phyloP scores from a whole-genome alignment of 2,329 filamentous ascomycete species.

The Lasiodiplodia theobromae region DNA sequence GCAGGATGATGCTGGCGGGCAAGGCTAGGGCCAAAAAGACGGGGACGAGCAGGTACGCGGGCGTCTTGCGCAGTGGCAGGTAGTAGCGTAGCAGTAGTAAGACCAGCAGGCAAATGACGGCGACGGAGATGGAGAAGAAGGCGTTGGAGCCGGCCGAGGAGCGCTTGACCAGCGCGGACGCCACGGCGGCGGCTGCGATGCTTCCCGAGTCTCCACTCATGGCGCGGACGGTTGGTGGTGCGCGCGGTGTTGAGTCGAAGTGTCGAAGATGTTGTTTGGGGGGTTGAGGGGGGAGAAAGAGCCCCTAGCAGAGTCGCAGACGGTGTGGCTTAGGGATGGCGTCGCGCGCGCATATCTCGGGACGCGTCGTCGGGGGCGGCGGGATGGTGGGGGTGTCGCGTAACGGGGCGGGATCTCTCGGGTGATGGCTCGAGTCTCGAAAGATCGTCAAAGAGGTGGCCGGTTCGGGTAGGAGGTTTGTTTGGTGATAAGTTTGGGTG shows the following conservation, averaged over 20 bases:
- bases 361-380: neutral
- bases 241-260: neutral
- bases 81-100: conserved; percentile 88
- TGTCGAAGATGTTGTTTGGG: neutral
- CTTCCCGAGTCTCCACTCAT: neutral
- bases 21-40: conserved; percentile 96
- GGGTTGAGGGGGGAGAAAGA: neutral
- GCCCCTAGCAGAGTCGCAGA: conserved; percentile 15
- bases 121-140: conserved; percentile 76
- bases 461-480: conserved; percentile 11
- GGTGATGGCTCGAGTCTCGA: neutral
- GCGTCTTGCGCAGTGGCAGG: conserved; percentile 87
- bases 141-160: conserved; percentile 79
- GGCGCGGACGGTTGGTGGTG: neutral
- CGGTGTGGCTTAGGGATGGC: conserved; percentile 16
- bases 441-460: conserved; percentile 15
- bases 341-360: conserved; percentile 16
- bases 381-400: neutral
- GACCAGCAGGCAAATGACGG: conserved; percentile 76
- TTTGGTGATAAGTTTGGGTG: neutral
- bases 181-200: neutral
- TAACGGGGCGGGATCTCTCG: neutral
- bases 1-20: conserved; percentile 86
- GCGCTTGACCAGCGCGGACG: conserved; percentile 13
- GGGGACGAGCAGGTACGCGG: conserved; percentile 86